Evolutionary conservation across 1,139 yeast genomes (phyloP).

Genomic region (Kodamaea alishanica): DNA sequence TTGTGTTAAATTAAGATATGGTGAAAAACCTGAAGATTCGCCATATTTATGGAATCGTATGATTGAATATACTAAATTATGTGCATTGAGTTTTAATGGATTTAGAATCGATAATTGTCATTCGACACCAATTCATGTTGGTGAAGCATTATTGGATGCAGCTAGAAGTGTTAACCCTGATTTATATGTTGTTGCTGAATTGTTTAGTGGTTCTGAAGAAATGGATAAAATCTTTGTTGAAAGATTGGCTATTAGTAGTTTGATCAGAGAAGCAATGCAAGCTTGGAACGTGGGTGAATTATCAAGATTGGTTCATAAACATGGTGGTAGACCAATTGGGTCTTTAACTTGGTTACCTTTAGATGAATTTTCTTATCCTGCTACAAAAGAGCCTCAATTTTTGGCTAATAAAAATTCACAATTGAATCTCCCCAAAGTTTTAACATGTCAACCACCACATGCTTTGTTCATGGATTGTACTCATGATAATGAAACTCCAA

Average conservation of each 20-base stretch:
- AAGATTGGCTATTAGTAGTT: constrained; percentile 79
- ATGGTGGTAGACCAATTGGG: constrained; percentile 95
- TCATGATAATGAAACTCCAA: constrained; percentile 90
- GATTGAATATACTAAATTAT: constrained; percentile 67
- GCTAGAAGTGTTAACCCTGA: constrained; percentile 85
- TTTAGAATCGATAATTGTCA: constrained; percentile 94
- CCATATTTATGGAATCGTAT: constrained; percentile 88
- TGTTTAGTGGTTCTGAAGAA: constrained; percentile 88
- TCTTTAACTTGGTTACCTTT: constrained; percentile 76
- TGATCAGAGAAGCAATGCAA: constrained; percentile 96
- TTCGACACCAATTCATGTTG: constrained; percentile 94
- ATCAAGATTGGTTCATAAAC: constrained; percentile 80
- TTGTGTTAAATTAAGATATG: constrained; percentile 90
- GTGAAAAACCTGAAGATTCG: constrained; percentile 70
- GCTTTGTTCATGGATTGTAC: constrained; percentile 97
- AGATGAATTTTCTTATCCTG: constrained; percentile 68
- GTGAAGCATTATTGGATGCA: constrained; percentile 79
- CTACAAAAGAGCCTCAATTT: constrained; percentile 43
- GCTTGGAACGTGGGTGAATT: constrained; percentile 87
- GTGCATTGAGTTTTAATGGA: constrained; percentile 81
- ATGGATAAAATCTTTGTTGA: constrained; percentile 90
- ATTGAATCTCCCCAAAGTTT: constrained; percentile 60
- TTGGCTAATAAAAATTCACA: constrained; percentile 30
- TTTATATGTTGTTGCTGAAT: constrained; percentile 88
- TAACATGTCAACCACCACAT: constrained; percentile 72